Evolutionary conservation across 352 stramenopile species (phyloP).

Genomic region (Globisporangium irregulare): DNA sequence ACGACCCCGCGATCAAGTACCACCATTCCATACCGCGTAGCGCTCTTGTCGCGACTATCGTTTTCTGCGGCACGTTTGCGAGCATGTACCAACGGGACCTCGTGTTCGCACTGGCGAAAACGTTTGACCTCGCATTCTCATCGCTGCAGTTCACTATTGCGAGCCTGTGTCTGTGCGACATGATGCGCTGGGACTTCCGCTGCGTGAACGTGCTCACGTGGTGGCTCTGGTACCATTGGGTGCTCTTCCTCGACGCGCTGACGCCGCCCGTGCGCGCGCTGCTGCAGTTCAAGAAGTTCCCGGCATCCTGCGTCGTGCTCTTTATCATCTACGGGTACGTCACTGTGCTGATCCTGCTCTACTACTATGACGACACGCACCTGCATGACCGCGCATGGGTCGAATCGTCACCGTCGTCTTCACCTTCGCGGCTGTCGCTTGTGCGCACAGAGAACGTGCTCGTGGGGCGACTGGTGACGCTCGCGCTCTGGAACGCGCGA

Average conservation of each 20-base stretch:
- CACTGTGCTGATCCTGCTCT: slow-evolving; percentile 23
- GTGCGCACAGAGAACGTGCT: slow-evolving; percentile 19
- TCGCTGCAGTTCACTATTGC: slow-evolving; percentile 20
- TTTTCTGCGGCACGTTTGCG: slow-evolving; percentile 17
- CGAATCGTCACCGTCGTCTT: background rate
- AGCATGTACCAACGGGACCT: slow-evolving; percentile 23
- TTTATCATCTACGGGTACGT: slow-evolving; percentile 25
- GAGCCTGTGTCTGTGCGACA: slow-evolving; percentile 25
- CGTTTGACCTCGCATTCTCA: slow-evolving; percentile 28
- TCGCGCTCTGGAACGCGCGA: slow-evolving; percentile 25
- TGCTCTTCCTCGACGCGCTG: slow-evolving; percentile 44
- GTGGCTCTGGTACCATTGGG: slow-evolving; percentile 48
- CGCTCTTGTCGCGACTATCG: slow-evolving; percentile 15
- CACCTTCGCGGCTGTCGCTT: background rate
- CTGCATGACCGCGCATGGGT: slow-evolving; percentile 11
- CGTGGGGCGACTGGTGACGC: slow-evolving; percentile 22
- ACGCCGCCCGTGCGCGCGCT: slow-evolving; percentile 23
- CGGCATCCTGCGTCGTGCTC: slow-evolving; percentile 15
- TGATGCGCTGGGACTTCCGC: slow-evolving; percentile 31
- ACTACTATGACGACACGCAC: slow-evolving; percentile 19
- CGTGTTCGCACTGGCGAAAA: slow-evolving; percentile 15
- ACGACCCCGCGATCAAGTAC: background rate
- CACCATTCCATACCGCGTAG: slow-evolving; percentile 1
- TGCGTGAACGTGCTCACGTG: slow-evolving; percentile 36
- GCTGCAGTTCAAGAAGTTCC: slow-evolving; percentile 26